Percentiles rank a stretch among this genome's conserved stretches.
These are phyloP conservation scores for Salix caprea DNA, from an alignment of 345 rosid species.

Conservation along the genomic window DNA sequence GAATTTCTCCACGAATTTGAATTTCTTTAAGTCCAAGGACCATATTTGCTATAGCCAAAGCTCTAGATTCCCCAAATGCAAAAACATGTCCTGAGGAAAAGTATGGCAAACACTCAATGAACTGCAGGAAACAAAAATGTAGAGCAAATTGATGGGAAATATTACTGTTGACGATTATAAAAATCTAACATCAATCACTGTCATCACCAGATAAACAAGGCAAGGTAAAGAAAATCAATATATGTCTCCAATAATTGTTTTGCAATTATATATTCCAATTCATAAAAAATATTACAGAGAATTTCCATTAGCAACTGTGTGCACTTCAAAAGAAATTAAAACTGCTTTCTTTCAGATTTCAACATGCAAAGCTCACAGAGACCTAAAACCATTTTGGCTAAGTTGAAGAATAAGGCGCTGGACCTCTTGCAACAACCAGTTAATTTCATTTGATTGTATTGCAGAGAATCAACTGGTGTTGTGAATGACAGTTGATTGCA, in stretches of 20 bases:
- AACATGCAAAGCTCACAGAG: background rate
- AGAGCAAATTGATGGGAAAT: background rate
- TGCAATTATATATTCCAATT: background rate
- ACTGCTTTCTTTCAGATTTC: background rate
- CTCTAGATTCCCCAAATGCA: conserved; percentile 98
- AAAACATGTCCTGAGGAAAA: conserved; percentile 78
- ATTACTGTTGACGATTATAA: background rate
- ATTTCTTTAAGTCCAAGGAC: conserved; percentile 99
- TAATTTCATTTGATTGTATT: background rate
- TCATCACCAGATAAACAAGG: background rate
- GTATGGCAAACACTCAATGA: conserved; percentile 2
- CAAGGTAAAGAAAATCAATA: background rate
- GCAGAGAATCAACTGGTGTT: background rate
- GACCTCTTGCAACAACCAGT: background rate
- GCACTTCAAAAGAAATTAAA: background rate
- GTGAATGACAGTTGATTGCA: background rate
- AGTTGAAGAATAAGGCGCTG: background rate
- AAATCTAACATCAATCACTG: background rate
- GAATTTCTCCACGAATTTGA: conserved; percentile 98
- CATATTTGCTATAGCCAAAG: conserved; percentile 98
- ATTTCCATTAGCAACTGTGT: background rate
- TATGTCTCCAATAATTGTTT: background rate
- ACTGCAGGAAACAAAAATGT: background rate
- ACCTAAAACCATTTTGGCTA: background rate
- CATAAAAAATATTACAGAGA: background rate